Evolutionary conservation across 768 basidiomycete genomes (phyloP).

Genomic region (Russula sp.): DNA sequence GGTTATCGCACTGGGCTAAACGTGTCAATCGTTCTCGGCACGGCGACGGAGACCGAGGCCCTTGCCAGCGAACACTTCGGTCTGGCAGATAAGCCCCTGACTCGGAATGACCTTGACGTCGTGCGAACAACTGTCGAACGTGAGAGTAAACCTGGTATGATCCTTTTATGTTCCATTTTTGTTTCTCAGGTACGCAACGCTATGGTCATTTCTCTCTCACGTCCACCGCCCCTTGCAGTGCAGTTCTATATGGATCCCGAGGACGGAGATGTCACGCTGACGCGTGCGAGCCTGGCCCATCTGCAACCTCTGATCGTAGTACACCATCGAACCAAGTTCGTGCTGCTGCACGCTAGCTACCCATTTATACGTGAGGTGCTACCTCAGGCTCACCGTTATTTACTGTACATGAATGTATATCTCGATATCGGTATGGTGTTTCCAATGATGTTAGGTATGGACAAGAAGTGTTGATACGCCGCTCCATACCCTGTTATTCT

Average conservation of each 20-base stretch:
- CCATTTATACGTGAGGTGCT: slow-evolving; percentile 75
- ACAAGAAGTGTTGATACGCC: slow-evolving; percentile 49
- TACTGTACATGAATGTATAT: slow-evolving; percentile 58
- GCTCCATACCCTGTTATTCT: slow-evolving; percentile 85
- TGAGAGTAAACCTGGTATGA: slow-evolving; percentile 55
- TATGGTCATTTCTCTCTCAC: background rate
- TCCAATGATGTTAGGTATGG: slow-evolving; percentile 58
- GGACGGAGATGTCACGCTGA: slow-evolving; percentile 60
- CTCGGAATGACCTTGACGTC: slow-evolving; percentile 43
- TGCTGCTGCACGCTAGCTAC: slow-evolving; percentile 73
- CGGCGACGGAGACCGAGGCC: slow-evolving; percentile 10
- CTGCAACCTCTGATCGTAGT: slow-evolving; percentile 64
- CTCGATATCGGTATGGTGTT: slow-evolving; percentile 80
- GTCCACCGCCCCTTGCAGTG: slow-evolving; percentile 38
- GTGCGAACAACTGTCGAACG: slow-evolving; percentile 47
- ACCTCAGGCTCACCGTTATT: slow-evolving; percentile 49
- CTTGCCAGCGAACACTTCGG: slow-evolving; percentile 25
- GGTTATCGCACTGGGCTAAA: slow-evolving; percentile 75
- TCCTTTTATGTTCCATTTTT: background rate
- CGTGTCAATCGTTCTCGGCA: slow-evolving; percentile 34
- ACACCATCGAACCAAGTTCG: slow-evolving; percentile 52
- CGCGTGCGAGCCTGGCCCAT: slow-evolving; percentile 54
- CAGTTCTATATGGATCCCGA: slow-evolving; percentile 84
- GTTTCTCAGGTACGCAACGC: background rate
- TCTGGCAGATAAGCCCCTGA: slow-evolving; percentile 49